phyloP scores from a whole-genome alignment of 169 alveolate genomes.

The Plasmodium vivax region DNA sequence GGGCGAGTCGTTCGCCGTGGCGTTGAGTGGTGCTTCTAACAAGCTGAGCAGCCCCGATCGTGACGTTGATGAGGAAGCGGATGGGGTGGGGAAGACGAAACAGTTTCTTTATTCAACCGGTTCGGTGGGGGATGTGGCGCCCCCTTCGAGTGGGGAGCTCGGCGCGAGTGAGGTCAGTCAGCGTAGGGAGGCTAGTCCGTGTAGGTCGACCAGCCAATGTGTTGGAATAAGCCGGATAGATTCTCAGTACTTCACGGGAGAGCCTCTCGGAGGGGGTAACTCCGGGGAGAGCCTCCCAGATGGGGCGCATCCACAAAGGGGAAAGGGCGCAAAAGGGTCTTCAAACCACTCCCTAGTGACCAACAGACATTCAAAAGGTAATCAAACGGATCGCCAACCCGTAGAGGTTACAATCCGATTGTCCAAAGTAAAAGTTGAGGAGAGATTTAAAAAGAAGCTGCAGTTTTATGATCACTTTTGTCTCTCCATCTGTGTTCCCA shows the following conservation, averaged over 20 bases:
- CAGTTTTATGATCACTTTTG: conserved; percentile 2
- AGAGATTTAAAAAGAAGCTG: not conserved
- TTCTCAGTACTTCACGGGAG: not conserved
- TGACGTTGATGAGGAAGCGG: not conserved
- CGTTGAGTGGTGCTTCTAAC: not conserved
- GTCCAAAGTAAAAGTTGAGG: conserved; percentile 6
- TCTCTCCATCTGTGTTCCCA: conserved; percentile 24
- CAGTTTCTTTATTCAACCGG: not conserved
- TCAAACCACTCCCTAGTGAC: not conserved
- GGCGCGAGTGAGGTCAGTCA: not conserved
- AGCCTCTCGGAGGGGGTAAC: not conserved
- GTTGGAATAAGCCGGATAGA: not conserved
- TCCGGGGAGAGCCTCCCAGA: not conserved
- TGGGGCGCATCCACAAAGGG: not conserved
- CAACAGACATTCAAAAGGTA: conserved; percentile 4
- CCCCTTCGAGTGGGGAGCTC: not conserved
- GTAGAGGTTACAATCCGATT: not conserved
- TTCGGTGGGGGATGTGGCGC: not conserved
- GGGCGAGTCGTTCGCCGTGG: not conserved
- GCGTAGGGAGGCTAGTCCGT: not conserved
- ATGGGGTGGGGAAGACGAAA: not conserved
- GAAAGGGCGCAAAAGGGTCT: not conserved
- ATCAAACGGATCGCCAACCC: not conserved
- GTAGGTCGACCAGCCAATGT: not conserved
- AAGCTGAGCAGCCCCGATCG: not conserved